These are phyloP conservation scores for Boletus sp. DNA, from an alignment of 768 basidiomycete species.

Conservation along the genomic window DNA sequence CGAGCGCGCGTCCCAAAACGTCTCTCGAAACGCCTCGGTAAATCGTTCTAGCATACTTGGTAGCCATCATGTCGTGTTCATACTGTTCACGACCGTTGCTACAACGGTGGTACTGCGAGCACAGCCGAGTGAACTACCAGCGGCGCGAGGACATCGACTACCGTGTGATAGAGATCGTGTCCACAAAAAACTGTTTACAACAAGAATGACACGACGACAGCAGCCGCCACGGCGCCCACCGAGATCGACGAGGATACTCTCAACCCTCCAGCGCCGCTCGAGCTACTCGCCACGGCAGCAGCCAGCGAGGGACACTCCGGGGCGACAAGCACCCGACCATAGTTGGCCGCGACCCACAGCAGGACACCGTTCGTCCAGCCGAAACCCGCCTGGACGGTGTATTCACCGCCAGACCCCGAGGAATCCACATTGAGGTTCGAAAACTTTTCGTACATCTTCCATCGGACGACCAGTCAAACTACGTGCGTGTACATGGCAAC, in stretches of 20 bases:
- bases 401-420: slow-evolving; percentile 81
- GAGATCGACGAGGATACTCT: background rate
- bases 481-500: too few relatives aligned
- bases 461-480: background rate
- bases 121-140: too few relatives aligned
- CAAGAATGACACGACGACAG: background rate
- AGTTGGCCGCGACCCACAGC: slow-evolving; percentile 70
- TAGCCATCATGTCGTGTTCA: too few relatives aligned
- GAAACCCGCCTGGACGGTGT: slow-evolving; percentile 83
- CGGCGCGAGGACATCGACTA: background rate
- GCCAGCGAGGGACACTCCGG: slow-evolving; percentile 60
- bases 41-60: too few relatives aligned
- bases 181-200: background rate
- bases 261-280: slow-evolving; percentile 5
- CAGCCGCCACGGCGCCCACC: background rate
- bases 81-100: too few relatives aligned
- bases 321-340: slow-evolving; percentile 54
- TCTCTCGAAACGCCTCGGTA: too few relatives aligned
- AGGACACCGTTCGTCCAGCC: slow-evolving; percentile 87
- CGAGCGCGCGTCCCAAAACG: too few relatives aligned
- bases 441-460: slow-evolving; percentile 87
- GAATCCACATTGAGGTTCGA: slow-evolving; percentile 74
- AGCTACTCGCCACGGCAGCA: background rate
- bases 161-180: background rate
- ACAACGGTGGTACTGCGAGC: too few relatives aligned